phyloP scores from a whole-genome alignment of 208 protist genomes.

The Endotrypanum monterogeii region DNA sequence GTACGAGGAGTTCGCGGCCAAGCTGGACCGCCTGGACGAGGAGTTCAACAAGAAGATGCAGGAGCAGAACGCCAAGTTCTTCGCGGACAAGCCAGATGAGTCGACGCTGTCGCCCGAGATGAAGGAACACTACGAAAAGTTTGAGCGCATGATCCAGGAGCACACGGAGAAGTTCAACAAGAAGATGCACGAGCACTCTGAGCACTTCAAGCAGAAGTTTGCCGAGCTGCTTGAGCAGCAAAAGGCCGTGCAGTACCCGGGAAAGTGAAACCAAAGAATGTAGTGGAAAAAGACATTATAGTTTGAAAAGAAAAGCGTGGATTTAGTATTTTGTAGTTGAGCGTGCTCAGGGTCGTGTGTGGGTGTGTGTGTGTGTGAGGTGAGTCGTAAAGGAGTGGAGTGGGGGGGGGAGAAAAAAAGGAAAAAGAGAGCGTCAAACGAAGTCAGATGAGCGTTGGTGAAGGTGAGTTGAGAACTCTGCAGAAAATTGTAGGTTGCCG shows the following conservation, averaged over 20 bases:
- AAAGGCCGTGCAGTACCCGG: constrained; percentile 91
- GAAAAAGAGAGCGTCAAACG: too few relatives aligned
- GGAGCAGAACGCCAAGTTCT: constrained; percentile 93
- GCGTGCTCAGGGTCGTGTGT: too few relatives aligned
- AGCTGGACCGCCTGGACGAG: constrained; percentile 90
- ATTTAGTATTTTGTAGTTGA: too few relatives aligned
- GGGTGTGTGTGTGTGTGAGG: too few relatives aligned
- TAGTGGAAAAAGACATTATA: not conserved
- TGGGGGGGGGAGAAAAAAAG: too few relatives aligned
- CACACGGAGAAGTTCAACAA: constrained; percentile 94
- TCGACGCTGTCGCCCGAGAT: constrained; percentile 89
- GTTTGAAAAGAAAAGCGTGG: too few relatives aligned
- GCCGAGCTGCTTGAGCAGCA: constrained; percentile 91
- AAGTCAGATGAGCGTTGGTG: too few relatives aligned
- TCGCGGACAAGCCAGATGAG: constrained; percentile 91
- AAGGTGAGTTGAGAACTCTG: too few relatives aligned
- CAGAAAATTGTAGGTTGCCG: too few relatives aligned
- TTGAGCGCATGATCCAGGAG: constrained; percentile 93
- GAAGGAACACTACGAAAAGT: constrained; percentile 93
- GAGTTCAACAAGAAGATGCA: constrained; percentile 94
- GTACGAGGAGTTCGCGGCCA: constrained; percentile 85
- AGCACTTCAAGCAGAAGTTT: constrained; percentile 93
- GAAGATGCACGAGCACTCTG: constrained; percentile 92
- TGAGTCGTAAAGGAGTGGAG: too few relatives aligned
- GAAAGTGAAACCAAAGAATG: constrained; percentile 52